Evolutionary conservation across 768 basidiomycete species (phyloP).

Genomic region (Sarcomyxa edulis): DNA sequence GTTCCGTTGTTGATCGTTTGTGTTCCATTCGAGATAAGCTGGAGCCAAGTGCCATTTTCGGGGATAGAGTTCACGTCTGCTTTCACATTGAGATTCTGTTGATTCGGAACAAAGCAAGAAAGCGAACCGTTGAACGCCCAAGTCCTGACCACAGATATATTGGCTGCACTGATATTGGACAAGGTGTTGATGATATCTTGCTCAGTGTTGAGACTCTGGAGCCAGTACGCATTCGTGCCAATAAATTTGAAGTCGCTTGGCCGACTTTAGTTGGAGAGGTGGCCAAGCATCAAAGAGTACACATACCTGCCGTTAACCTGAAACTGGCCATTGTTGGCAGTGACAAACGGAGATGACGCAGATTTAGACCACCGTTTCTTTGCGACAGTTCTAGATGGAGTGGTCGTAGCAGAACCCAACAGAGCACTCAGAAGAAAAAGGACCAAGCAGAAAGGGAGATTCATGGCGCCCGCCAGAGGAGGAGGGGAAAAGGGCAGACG

Average conservation of each 20-base stretch:
- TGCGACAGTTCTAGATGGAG: conserved; percentile 24
- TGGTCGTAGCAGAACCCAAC: conserved; percentile 24
- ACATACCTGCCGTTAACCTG: conserved; percentile 49
- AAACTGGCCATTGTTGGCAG: conserved; percentile 39
- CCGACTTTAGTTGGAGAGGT: conserved; percentile 50
- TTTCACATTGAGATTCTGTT: conserved; percentile 5
- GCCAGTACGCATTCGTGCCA: conserved; percentile 68
- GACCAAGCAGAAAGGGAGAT: neutral
- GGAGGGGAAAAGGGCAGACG: neutral
- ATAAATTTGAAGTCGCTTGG: conserved; percentile 48
- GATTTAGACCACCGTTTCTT: conserved; percentile 19
- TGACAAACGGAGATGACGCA: conserved; percentile 35
- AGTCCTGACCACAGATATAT: conserved; percentile 54
- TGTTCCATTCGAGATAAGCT: conserved; percentile 51
- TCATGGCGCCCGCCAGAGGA: neutral
- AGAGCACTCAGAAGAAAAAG: conserved; percentile 13
- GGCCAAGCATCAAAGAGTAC: conserved; percentile 19
- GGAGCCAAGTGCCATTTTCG: conserved; percentile 58
- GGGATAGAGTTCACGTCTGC: conserved; percentile 52
- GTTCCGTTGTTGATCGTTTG: conserved; percentile 41
- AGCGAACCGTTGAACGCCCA: conserved; percentile 68
- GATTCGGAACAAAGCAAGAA: conserved; percentile 1
- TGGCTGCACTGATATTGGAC: conserved; percentile 48
- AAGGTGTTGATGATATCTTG: conserved; percentile 55
- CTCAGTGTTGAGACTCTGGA: conserved; percentile 45